Conservation (phyloP, 495 filamentous ascomycete species). For the Penicillium tannophilum region DNA sequence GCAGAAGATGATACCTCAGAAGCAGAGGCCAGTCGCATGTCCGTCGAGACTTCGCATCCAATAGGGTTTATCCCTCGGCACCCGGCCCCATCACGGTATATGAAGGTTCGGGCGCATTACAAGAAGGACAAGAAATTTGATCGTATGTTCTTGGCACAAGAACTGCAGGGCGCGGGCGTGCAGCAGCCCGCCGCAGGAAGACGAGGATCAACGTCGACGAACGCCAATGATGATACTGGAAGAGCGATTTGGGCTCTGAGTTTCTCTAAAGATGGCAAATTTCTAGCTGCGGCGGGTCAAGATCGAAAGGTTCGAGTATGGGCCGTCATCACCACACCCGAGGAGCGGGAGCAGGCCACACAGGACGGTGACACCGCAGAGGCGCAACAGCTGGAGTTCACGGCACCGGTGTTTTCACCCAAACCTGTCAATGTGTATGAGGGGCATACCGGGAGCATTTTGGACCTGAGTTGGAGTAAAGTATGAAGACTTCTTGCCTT, state of each 20-base stretch:
- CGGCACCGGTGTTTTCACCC: conserved; percentile 86
- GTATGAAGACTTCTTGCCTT: conserved; percentile 36
- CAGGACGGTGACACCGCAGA: conserved; percentile 66
- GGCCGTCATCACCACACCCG: conserved; percentile 80
- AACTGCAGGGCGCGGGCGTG: conserved; percentile 53
- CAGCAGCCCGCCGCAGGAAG: conserved; percentile 26
- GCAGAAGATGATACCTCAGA: conserved; percentile 72
- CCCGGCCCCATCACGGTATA: conserved; percentile 88
- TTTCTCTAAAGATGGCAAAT: conserved; percentile 92
- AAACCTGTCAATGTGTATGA: conserved; percentile 77
- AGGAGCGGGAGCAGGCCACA: conserved; percentile 73
- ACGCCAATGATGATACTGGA: conserved; percentile 36
- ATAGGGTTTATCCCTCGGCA: conserved; percentile 86
- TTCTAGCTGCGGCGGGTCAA: conserved; percentile 85
- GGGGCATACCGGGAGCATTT: conserved; percentile 83
- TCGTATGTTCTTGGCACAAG: conserved; percentile 87
- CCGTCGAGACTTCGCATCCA: conserved; percentile 77
- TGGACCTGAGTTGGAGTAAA: conserved; percentile 98
- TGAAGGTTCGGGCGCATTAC: conserved; percentile 77
- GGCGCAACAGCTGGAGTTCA: conserved; percentile 55
- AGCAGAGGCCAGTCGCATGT: conserved; percentile 68
- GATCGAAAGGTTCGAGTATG: conserved; percentile 87
- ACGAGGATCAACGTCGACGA: conserved; percentile 27
- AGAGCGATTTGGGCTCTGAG: conserved; percentile 86
- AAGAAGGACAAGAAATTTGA: conserved; percentile 86